Evolutionary conservation across 2,329 filamentous ascomycete genomes (phyloP).

Genomic region (Chaetothyriales sp.): DNA sequence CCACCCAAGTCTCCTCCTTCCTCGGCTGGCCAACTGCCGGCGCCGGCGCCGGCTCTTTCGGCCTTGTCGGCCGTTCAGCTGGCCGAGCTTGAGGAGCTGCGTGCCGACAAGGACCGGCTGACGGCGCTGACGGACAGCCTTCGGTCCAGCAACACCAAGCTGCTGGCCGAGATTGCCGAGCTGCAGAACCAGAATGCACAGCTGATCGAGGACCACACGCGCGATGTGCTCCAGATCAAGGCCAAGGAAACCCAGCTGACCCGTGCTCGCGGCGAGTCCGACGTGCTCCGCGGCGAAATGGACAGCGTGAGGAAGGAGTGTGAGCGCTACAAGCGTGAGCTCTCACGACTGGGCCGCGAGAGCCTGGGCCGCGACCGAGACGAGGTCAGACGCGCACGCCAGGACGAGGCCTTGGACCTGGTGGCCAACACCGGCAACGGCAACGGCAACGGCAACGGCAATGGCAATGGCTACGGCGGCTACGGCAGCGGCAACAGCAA

Average conservation of each 20-base stretch:
- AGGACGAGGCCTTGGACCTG: slow-evolving; percentile 44
- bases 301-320: slow-evolving; percentile 77
- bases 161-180: slow-evolving; percentile 79
- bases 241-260: slow-evolving; percentile 97
- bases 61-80: slow-evolving; percentile 68
- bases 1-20: slow-evolving; percentile 35
- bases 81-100: slow-evolving; percentile 82
- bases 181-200: slow-evolving; percentile 94
- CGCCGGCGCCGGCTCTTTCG: slow-evolving; percentile 30
- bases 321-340: slow-evolving; percentile 81
- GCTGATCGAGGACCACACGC: slow-evolving; percentile 90
- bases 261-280: slow-evolving; percentile 75
- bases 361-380: slow-evolving; percentile 20
- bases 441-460: slow-evolving; percentile 10
- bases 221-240: slow-evolving; percentile 90
- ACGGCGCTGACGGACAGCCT: slow-evolving; percentile 64
- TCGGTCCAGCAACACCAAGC: slow-evolving; percentile 64
- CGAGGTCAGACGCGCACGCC: slow-evolving; percentile 12
- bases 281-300: slow-evolving; percentile 74
- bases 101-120: slow-evolving; percentile 67
- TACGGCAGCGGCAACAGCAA: slow-evolving; percentile 22
- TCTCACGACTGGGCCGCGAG: slow-evolving; percentile 40
- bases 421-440: slow-evolving; percentile 29
- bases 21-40: slow-evolving; percentile 35
- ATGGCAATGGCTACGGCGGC: slow-evolving; percentile 8